A percentile compares a stretch with the other conserved stretches of the same genome.
phyloP scores from a whole-genome alignment of 345 rosid genomes.

The Euphorbia tirucalli region DNA sequence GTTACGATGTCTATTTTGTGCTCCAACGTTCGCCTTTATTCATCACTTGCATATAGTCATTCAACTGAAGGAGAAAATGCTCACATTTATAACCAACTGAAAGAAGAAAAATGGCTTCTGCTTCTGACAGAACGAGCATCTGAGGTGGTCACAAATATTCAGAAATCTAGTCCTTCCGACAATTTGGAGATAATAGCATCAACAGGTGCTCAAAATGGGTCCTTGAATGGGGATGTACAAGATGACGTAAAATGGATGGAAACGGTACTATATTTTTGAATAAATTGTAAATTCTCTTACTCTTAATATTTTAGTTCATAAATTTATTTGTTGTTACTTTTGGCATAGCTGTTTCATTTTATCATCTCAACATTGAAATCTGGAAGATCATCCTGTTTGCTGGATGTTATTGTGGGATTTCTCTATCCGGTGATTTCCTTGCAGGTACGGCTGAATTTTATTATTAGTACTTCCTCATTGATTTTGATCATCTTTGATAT shows the following conservation, averaged over 20 bases:
- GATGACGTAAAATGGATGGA: slow-evolving; percentile 99
- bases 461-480: not conserved
- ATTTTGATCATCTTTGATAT: not conserved
- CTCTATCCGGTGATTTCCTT: slow-evolving; percentile 85
- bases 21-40: slow-evolving; percentile 79
- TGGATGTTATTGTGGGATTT: slow-evolving; percentile 71
- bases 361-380: slow-evolving; percentile 81
- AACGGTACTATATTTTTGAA: slow-evolving; percentile 53
- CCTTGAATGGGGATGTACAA: slow-evolving; percentile 51
- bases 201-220: slow-evolving; percentile 44
- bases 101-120: slow-evolving; percentile 64
- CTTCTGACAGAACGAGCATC: slow-evolving; percentile 63
- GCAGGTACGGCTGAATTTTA: slow-evolving; percentile 55
- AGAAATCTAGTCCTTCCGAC: slow-evolving; percentile 60
- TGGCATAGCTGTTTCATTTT: slow-evolving; percentile 77
- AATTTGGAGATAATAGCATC: slow-evolving; percentile 44
- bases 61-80: slow-evolving; percentile 42
- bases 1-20: slow-evolving; percentile 77
- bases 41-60: slow-evolving; percentile 42
- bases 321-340: slow-evolving; percentile 12
- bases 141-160: slow-evolving; percentile 69
- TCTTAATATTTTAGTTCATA: slow-evolving; percentile 14
- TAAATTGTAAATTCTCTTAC: slow-evolving; percentile 8
- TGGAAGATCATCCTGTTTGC: slow-evolving; percentile 86
- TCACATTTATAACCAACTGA: slow-evolving; percentile 37